phyloP scores from a whole-genome alignment of 2,329 filamentous ascomycete genomes.

The Penicillium expansum region DNA sequence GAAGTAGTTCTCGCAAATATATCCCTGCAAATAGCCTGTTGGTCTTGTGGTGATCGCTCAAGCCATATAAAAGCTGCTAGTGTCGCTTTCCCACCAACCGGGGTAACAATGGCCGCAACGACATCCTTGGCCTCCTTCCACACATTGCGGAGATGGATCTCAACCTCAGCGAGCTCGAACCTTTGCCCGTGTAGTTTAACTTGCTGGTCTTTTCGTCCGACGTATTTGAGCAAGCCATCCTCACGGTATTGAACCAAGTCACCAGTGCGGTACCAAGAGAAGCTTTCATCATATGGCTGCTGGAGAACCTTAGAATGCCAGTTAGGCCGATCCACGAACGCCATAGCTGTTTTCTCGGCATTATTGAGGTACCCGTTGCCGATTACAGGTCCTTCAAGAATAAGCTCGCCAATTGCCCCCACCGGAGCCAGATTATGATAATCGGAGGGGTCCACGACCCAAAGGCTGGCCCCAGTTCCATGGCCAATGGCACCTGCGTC shows the following conservation, averaged over 20 bases:
- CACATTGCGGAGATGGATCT: not conserved
- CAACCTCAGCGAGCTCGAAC: constrained; percentile 54
- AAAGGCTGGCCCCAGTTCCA: not conserved
- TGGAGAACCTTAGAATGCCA: not conserved
- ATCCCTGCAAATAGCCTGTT: not conserved
- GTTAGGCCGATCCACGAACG: not conserved
- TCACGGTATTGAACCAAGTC: constrained; percentile 52
- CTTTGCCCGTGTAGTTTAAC: constrained; percentile 73
- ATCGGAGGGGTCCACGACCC: not conserved
- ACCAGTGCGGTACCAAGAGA: constrained; percentile 15
- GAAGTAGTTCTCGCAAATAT: not conserved
- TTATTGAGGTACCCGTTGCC: not conserved
- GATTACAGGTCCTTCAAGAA: not conserved
- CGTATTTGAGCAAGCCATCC: constrained; percentile 69
- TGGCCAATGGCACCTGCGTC: not conserved
- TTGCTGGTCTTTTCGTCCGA: constrained; percentile 53
- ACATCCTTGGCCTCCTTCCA: not conserved
- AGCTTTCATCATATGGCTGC: not conserved
- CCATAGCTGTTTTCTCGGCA: not conserved
- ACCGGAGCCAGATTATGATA: constrained; percentile 21
- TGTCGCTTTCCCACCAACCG: not conserved
- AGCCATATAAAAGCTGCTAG: not conserved
- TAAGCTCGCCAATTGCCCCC: not conserved
- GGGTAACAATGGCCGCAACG: not conserved
- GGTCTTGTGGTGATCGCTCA: not conserved